Evolutionary conservation across 1,284 basidiomycete species (phyloP).

Genomic region (Puccinia coronata): DNA sequence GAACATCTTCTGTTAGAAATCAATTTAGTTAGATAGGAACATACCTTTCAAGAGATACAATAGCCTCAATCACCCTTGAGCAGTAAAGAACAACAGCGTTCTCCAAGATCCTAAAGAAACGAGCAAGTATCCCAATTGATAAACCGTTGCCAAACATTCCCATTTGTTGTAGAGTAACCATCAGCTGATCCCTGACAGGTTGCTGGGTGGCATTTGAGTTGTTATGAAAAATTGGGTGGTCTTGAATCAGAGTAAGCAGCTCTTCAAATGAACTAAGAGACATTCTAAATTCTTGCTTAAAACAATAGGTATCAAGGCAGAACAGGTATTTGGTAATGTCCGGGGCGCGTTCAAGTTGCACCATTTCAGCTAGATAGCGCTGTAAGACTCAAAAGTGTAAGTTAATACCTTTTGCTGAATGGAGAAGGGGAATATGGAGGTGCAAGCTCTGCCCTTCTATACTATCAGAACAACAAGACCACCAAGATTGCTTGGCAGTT

Average conservation of each 20-base stretch:
- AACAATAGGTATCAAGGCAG: background rate
- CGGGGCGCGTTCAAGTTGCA: background rate
- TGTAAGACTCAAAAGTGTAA: too few species aligned
- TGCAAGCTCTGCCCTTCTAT: too few species aligned
- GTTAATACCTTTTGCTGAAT: too few species aligned
- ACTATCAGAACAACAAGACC: too few species aligned
- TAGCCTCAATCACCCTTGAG: background rate
- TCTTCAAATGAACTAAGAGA: background rate
- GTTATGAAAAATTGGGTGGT: background rate
- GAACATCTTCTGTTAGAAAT: background rate
- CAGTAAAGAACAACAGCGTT: background rate
- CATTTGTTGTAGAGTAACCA: background rate
- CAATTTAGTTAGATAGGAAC: background rate
- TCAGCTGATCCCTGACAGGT: background rate
- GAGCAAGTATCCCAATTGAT: slow-evolving; percentile 4
- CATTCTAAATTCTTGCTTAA: background rate
- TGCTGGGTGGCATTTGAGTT: background rate
- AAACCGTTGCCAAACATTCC: background rate
- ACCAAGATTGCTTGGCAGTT: too few species aligned
- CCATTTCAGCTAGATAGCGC: background rate
- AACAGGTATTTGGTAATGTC: slow-evolving; percentile 15
- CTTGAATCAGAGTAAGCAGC: background rate
- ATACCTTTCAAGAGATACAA: background rate
- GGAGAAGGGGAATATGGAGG: too few species aligned
- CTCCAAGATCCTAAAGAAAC: background rate